Evolutionary conservation across 2,329 filamentous ascomycete genomes (phyloP), one percentile per base, ranked within the genome.

Genomic region (Ophiosphaerella korrae): DNA sequence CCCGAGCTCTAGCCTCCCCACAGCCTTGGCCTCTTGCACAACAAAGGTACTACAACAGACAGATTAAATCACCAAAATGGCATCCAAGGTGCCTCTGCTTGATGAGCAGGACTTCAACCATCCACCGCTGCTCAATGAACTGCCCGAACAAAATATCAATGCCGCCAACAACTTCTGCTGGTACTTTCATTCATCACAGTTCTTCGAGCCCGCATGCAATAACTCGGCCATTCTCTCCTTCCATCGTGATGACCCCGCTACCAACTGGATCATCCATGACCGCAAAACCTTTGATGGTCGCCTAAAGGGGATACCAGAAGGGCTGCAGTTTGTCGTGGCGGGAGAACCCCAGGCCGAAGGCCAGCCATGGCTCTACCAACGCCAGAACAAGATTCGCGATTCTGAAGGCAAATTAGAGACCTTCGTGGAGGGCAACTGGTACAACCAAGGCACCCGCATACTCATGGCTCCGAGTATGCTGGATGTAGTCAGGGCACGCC

Each of bases 101-200:
- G 70, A 73, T 44, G 71, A 74, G 49, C 60, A 63, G 37, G 60
- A 68, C 34, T 73, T 61, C 42, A 59, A 62, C 42, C 48, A 60
- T 45, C 66, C 68, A n/a, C 43, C 45, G 24, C 42, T 59, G 29
- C 55, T 66, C 48, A 55, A 44, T 34, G 63, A 59, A 13, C 54
- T 68, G 37, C 56, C 59, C 1, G 55, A 54, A n/a, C 57, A 55
- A 26, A 52, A 57, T 21, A 60, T 72, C 48, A 62, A 67, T 47
- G 50, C 48, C 11, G 60, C 65, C 45, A 64, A 63, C 39, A 64
- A 63, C 39, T 78, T 87, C 37, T 78, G 86, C 47, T 83, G 82
- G 64, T 87, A 87, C 70, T 85, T 88, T 66, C 77, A 78, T 49
- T 77, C 82, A 58, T 85, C 83, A 1, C 83, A 82, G n/a, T 87